Evolutionary conservation across 805 yeast genomes (phyloP), one percentile per base, ranked within the genome.

Genomic region (Huiozyma naganishii): DNA sequence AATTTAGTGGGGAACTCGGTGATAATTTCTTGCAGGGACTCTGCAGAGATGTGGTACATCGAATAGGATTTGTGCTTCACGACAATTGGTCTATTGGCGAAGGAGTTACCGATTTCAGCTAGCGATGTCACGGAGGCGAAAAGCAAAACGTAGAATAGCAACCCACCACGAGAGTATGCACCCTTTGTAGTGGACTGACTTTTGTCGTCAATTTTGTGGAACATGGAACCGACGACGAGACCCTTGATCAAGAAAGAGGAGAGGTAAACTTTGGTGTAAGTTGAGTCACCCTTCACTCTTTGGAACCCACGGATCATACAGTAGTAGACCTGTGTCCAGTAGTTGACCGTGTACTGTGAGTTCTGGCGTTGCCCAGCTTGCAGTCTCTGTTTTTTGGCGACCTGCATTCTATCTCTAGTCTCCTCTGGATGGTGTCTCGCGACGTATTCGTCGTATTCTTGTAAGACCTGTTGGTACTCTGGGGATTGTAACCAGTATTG

Each of bases 1-100:
- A 75, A 61, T 52, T 78, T 76, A 37, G 73, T 66, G 3, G 84
- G 85, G 41, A 77, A 57, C 53, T 76, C 79, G 37, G 79, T 70
- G 32, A 79, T 55, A 50, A 75, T 72, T 46, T 70, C 70, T 7
- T 81, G 76, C 37, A 80, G 49, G 7, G 80, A 73, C 59, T 79
- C 84, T 27, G 83, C 82, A 23, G 84, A 72, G 12, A 79, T 77
- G 47, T 79, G 74, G 57, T 75, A 78, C 64, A 80, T 65, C 11
- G 80, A 75, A 51, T 76, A 79, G 28, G 79, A 71, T 53, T 74
- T 73, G 54, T 80, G 87, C 56, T 79, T 80, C 51, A 75, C 77
- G 45, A 78, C 68, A 52, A 79, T 77, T 29, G 81, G 77, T 64
- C 83, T 75, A 45, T 73, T 74, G 46, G 75, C 74, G 52, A 76